A percentile compares a stretch with the other conserved stretches of the same genome.
Conservation (phyloP, 169 alveolate species). For the Eimeria necatrix region DNA sequence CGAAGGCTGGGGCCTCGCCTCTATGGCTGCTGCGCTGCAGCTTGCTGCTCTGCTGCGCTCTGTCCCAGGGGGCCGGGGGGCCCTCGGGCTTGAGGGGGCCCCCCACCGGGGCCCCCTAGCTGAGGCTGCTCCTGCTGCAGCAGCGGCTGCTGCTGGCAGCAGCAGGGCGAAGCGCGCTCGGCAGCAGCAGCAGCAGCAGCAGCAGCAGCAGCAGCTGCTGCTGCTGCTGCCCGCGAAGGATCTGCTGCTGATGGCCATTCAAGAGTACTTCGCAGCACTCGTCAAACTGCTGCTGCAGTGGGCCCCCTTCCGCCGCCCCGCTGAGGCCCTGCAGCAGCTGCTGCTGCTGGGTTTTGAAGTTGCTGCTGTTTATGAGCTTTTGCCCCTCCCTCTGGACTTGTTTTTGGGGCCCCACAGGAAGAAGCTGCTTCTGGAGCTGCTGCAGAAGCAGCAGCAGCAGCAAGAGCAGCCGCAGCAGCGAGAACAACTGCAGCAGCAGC, state of each 20-base stretch:
- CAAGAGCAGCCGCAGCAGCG: neutral
- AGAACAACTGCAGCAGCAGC: no score
- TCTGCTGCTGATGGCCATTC: neutral
- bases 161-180: neutral
- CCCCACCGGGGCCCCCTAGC: neutral
- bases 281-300: neutral
- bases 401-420: conserved; percentile 4
- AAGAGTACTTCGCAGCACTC: neutral
- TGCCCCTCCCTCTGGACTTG: neutral
- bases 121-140: neutral
- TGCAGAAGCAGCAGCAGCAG: neutral
- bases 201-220: conserved; percentile 1
- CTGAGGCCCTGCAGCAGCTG: conserved; percentile 37
- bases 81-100: conserved; percentile 3
- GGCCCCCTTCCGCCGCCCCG: neutral
- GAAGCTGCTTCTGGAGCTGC: neutral
- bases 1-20: neutral
- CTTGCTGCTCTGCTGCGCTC: neutral
- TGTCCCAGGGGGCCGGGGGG: conserved; percentile 23
- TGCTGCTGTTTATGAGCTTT: neutral
- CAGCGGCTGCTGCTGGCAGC: neutral
- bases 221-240: neutral
- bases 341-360: neutral
- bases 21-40: neutral
- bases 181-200: conserved; percentile 7